Percentiles rank a stretch among this genome's conserved stretches.
Evolutionary conservation across 306 rosid species (phyloP).

Genomic region (Pueraria montana): DNA sequence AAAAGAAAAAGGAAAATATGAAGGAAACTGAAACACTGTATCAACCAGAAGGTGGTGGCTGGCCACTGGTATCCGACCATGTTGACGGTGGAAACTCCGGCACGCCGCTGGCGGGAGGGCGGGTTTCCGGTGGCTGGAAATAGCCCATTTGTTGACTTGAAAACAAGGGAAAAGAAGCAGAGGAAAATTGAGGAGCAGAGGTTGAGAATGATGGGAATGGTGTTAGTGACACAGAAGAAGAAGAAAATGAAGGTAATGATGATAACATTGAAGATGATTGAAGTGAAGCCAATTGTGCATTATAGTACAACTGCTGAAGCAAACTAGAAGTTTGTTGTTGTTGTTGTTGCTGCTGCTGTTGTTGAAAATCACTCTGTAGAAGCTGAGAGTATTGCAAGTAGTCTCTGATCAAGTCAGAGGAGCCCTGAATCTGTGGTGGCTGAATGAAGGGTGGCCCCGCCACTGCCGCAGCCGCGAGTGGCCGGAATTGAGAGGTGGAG

Average conservation of each 20-base stretch:
- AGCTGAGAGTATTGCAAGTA: conserved; percentile 78
- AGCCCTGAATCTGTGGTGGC: conserved; percentile 43
- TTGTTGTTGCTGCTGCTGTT: conserved; percentile 1
- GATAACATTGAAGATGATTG: conserved; percentile 56
- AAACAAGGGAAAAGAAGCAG: conserved; percentile 73
- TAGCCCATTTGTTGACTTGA: conserved; percentile 55
- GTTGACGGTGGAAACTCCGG: conserved; percentile 55
- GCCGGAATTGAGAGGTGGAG: conserved; percentile 28
- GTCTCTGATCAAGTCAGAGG: conserved; percentile 61
- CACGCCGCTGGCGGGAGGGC: conserved; percentile 35
- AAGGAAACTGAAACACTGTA: conserved; percentile 8
- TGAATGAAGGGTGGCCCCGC: conserved; percentile 47
- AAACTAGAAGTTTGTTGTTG: conserved; percentile 46
- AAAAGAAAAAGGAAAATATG: conserved; percentile 11
- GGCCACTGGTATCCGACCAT: conserved; percentile 70
- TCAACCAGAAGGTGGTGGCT: conserved; percentile 72
- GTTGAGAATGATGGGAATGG: conserved; percentile 48
- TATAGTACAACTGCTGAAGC: conserved; percentile 69
- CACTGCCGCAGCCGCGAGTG: background rate
- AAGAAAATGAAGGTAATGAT: conserved; percentile 50
- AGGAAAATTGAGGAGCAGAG: conserved; percentile 58
- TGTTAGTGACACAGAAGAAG: conserved; percentile 49
- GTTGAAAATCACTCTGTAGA: conserved; percentile 68
- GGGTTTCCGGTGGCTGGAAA: conserved; percentile 57
- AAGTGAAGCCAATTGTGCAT: conserved; percentile 63